Evolutionary conservation across 257 asterid species (phyloP).

Genomic region (Solanum dulcamara): DNA sequence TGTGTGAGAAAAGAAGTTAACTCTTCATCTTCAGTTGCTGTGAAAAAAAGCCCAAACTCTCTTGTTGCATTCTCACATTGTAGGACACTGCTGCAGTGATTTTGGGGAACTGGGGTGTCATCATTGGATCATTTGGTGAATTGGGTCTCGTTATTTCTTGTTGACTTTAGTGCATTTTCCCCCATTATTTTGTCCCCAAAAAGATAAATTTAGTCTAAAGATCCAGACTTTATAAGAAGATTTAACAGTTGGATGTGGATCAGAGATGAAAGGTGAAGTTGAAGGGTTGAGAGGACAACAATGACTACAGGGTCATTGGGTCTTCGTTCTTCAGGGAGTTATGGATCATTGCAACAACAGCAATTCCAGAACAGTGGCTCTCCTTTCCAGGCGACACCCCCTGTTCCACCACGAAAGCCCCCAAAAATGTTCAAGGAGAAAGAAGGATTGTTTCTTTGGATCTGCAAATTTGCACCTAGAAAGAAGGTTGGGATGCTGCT

Average conservation of each 20-base stretch:
- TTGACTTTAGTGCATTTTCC: slow-evolving; percentile 1
- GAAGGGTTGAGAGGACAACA: slow-evolving; percentile 40
- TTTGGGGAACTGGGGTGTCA: background rate
- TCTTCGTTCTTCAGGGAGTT: slow-evolving; percentile 95
- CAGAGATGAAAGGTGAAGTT: slow-evolving; percentile 31
- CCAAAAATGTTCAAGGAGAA: slow-evolving; percentile 78
- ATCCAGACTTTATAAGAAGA: background rate
- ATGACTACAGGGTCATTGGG: slow-evolving; percentile 93
- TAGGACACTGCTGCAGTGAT: background rate
- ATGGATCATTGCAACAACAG: slow-evolving; percentile 74
- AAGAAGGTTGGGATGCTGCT: slow-evolving; percentile 88
- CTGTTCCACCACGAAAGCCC: slow-evolving; percentile 41
- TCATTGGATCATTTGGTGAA: background rate
- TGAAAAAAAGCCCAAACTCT: background rate
- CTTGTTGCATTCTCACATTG: background rate
- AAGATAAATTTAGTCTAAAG: background rate
- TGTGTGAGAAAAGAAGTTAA: background rate
- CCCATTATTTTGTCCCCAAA: background rate
- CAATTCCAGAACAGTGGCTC: slow-evolving; percentile 46
- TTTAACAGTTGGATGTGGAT: slow-evolving; percentile 8
- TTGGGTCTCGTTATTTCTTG: slow-evolving; percentile 1
- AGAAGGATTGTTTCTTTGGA: slow-evolving; percentile 65
- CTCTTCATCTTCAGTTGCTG: background rate
- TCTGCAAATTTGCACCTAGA: slow-evolving; percentile 78
- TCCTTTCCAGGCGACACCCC: slow-evolving; percentile 49